Conservation (phyloP, 305 asterid species). For the Ilex paraguariensis region DNA sequence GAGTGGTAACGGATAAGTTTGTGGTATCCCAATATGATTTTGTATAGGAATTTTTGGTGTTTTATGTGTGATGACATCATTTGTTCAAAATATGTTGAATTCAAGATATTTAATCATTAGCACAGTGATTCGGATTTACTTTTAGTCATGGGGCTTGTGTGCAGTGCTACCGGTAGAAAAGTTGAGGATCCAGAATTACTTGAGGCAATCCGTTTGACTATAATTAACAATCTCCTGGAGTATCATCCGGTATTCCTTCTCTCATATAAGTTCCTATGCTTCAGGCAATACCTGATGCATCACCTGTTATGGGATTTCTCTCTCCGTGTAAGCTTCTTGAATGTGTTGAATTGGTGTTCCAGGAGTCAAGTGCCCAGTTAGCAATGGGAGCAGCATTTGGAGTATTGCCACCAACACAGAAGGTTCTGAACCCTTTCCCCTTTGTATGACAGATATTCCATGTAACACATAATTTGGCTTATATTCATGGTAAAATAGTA, state of each 20-base stretch:
- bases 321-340: neutral
- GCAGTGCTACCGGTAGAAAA: constrained; percentile 89
- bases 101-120: neutral
- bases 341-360: constrained; percentile 23
- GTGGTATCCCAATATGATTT: no score
- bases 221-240: constrained; percentile 84
- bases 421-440: constrained; percentile 28
- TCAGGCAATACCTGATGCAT: neutral
- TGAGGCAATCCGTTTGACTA: constrained; percentile 98
- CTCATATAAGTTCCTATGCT: constrained; percentile 1
- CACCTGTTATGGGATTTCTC: neutral
- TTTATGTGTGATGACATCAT: no score
- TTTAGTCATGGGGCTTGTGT: constrained; percentile 14
- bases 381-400: constrained; percentile 97
- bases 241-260: constrained; percentile 75
- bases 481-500: no score
- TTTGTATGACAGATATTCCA: no score
- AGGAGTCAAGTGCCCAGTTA: constrained; percentile 88
- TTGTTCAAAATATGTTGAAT: no score
- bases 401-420: constrained; percentile 43
- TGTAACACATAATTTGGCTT: no score
- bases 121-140: neutral
- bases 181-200: constrained; percentile 90
- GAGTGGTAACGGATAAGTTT: no score
- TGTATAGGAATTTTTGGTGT: no score